A percentile compares a stretch with the other conserved stretches of the same genome.
Conservation (phyloP, 2,329 filamentous ascomycete species). For the Trichoderma simmonsii region DNA sequence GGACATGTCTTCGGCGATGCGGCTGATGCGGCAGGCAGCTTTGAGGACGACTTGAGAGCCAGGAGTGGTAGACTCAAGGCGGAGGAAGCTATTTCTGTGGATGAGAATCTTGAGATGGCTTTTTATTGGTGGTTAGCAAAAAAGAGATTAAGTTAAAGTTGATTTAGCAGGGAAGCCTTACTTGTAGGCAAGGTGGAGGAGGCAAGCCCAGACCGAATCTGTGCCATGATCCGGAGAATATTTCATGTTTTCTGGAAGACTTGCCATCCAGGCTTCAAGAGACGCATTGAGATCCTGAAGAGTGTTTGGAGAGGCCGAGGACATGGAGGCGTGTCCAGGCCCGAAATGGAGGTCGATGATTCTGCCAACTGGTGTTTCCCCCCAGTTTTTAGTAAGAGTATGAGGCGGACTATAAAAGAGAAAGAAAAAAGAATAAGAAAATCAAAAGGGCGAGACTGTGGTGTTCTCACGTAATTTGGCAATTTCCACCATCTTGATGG, state of each 20-base stretch:
- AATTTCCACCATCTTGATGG: conserved; percentile 39
- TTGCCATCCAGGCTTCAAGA: conserved; percentile 35
- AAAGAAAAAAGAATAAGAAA: background rate
- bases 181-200: conserved; percentile 40
- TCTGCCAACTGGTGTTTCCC: conserved; percentile 29
- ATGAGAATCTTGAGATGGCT: conserved; percentile 38
- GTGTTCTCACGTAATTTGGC: conserved; percentile 31
- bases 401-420: background rate
- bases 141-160: background rate
- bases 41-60: conserved; percentile 31
- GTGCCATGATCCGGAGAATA: conserved; percentile 32
- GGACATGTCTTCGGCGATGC: conserved; percentile 40
- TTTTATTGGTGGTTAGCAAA: background rate
- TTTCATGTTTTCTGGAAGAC: conserved; percentile 32
- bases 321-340: conserved; percentile 31
- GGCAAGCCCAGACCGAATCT: conserved; percentile 35
- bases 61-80: conserved; percentile 26
- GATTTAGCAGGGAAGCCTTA: conserved; percentile 14
- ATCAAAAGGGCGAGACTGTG: background rate
- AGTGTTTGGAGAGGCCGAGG: background rate
- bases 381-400: background rate
- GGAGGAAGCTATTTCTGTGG: conserved; percentile 35
- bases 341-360: conserved; percentile 38
- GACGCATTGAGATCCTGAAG: conserved; percentile 27
- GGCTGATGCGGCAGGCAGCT: conserved; percentile 35